Conservation (phyloP, 2,329 filamentous ascomycete genomes). For the Venturia asperata region DNA sequence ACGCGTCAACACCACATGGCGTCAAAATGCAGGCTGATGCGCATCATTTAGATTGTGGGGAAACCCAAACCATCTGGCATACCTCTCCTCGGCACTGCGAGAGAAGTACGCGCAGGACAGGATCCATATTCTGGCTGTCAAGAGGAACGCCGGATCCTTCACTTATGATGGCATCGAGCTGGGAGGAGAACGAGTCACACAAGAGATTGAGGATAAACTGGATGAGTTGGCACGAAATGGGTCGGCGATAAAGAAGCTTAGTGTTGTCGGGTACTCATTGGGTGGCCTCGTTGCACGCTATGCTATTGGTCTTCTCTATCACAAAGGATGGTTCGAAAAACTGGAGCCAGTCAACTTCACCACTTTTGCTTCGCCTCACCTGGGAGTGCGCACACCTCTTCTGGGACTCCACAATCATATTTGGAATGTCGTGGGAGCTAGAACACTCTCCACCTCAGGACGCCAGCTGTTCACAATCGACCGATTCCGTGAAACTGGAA, state of each 20-base stretch:
- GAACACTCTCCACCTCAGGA: constrained; percentile 74
- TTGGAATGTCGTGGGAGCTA: constrained; percentile 73
- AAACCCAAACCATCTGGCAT: constrained; percentile 65
- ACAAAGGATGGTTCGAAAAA: constrained; percentile 67
- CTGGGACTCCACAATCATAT: constrained; percentile 38
- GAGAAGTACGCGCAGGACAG: constrained; percentile 54
- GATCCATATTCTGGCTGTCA: constrained; percentile 63
- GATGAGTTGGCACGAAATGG: constrained; percentile 51
- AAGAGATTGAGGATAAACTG: constrained; percentile 56
- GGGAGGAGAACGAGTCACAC: constrained; percentile 58
- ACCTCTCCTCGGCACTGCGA: constrained; percentile 59
- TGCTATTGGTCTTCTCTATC: constrained; percentile 73
- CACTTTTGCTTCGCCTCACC: constrained; percentile 74
- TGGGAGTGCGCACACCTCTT: constrained; percentile 47
- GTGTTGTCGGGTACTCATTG: constrained; percentile 81
- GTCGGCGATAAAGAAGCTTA: constrained; percentile 70
- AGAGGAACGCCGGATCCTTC: constrained; percentile 65
- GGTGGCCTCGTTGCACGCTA: constrained; percentile 84
- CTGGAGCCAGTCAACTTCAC: constrained; percentile 87
- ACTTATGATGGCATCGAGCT: constrained; percentile 63
- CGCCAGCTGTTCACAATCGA: constrained; percentile 84
- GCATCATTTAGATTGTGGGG: constrained; percentile 64
- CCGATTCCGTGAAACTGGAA: constrained; percentile 72
- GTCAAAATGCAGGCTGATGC: not conserved
- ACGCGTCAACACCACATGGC: not conserved